Evolutionary conservation across 2,329 filamentous ascomycete genomes (phyloP).

Genomic region (Fusarium sp.): DNA sequence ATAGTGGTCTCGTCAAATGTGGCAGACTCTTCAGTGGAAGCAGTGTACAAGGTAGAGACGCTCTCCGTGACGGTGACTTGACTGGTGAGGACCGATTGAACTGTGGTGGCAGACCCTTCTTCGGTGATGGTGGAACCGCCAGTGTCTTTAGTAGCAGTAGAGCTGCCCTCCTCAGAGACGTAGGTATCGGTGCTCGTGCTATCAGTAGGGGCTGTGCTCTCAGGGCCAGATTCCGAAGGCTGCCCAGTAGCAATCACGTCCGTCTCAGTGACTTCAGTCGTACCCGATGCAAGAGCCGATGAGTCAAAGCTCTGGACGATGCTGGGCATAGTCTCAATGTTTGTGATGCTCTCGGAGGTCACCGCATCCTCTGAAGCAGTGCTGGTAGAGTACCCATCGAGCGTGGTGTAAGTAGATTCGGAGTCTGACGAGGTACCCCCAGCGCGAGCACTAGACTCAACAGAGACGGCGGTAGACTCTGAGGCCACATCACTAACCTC

Average conservation of each 20-base stretch:
- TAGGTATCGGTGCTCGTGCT: slow-evolving; percentile 7
- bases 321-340: slow-evolving; percentile 39
- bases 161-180: slow-evolving; percentile 14
- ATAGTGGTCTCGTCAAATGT: slow-evolving; percentile 1
- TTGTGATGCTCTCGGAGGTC: slow-evolving; percentile 12
- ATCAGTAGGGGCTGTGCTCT: not conserved
- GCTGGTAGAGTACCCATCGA: slow-evolving; percentile 27
- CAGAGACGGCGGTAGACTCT: slow-evolving; percentile 2
- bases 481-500: slow-evolving; percentile 1
- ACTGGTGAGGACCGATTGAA: slow-evolving; percentile 22
- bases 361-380: not conserved
- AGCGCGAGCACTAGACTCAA: slow-evolving; percentile 22
- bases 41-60: slow-evolving; percentile 5
- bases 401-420: slow-evolving; percentile 10
- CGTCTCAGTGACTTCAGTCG: slow-evolving; percentile 3
- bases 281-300: slow-evolving; percentile 25
- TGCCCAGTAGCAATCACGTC: not conserved
- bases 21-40: not conserved
- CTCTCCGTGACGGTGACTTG: slow-evolving; percentile 15
- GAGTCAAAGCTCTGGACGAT: slow-evolving; percentile 27
- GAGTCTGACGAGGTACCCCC: slow-evolving; percentile 16
- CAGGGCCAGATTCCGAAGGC: slow-evolving; percentile 1
- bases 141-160: not conserved
- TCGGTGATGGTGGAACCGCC: not conserved
- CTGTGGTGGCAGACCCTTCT: slow-evolving; percentile 9